Conservation (phyloP, 2,329 filamentous ascomycete genomes). For the Botrytis deweyae region DNA sequence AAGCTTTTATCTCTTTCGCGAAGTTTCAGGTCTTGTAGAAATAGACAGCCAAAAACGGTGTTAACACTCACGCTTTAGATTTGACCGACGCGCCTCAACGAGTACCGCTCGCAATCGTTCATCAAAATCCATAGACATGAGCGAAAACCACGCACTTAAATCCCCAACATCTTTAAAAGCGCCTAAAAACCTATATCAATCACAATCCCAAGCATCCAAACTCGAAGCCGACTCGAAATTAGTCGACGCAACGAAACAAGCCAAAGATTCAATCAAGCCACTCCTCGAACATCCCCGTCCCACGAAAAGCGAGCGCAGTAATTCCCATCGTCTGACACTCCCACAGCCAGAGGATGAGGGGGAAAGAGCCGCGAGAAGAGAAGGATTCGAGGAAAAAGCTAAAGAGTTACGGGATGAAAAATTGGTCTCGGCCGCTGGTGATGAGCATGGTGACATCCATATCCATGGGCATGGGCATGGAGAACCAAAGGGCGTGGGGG, state of each 20-base stretch:
- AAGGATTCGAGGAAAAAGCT: constrained; percentile 55
- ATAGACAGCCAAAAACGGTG: neutral
- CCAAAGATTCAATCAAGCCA: neutral
- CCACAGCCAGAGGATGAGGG: constrained; percentile 41
- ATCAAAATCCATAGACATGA: neutral
- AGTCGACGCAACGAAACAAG: neutral
- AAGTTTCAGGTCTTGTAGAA: neutral
- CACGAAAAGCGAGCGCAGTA: constrained; percentile 29
- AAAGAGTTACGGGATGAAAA: constrained; percentile 54
- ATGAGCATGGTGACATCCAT: neutral
- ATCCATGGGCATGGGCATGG: neutral
- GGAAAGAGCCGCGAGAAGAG: constrained; percentile 47
- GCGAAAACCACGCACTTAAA: neutral
- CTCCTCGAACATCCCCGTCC: constrained; percentile 17
- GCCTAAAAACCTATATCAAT: neutral
- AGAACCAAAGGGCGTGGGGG: neutral
- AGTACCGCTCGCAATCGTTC: constrained; percentile 8
- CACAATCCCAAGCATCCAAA: neutral
- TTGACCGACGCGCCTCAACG: constrained; percentile 6
- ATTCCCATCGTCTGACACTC: constrained; percentile 31
- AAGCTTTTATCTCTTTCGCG: neutral
- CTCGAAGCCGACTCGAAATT: neutral
- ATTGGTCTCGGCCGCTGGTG: constrained; percentile 42
- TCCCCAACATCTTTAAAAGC: neutral
- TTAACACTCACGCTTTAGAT: neutral